Evolutionary conservation across 2,329 filamentous ascomycete species (phyloP), one percentile per base, ranked within the genome.

Genomic region (Trichoderma breve): DNA sequence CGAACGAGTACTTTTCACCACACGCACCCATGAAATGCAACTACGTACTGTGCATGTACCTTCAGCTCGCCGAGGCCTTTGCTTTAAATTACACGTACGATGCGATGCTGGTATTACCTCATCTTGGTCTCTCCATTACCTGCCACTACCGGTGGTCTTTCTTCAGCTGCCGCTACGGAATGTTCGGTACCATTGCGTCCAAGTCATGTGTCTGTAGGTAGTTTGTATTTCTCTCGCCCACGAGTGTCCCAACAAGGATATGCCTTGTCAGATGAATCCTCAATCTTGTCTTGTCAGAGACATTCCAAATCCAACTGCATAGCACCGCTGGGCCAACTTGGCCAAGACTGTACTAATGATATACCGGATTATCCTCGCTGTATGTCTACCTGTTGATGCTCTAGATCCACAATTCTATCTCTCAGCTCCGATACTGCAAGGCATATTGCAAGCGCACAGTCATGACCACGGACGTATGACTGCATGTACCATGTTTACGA

Each of bases 1-100:
- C 47, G 47, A 53, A 53, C 47, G 47, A 21, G 47, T 53, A 43
- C 39, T 43, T n/a, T 43, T 3, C 8, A n/a, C 39, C 8, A 9
- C 47, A 5, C 24, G 61, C 47, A 47, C 61, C 61, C 39, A 64
- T 64, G 18, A 64, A 64, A 51, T 64, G 61, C 36, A 30, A 64
- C 61, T 64, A 26, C 26, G 62, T 65, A 51, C 62, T 43, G 26
- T 30, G 15, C 36, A 30, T 26, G 28, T 62, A 24, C 60, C 57
- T 18, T 26, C 47, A 53, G 47, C 21, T 53, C 47, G 9, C 11
- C 61, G 28, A 32, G 62, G 30, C 26, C 24, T 24, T 34, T 51
- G 28, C 62, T 64, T 64, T 51, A 47, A 64, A 51, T 64, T 30
- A 34, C 61, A 64, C 61, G 61, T 64, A 64, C 61, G 61, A 64